Evolutionary conservation across 306 rosid species (phyloP).

Genomic region (Arachis hypogaea): DNA sequence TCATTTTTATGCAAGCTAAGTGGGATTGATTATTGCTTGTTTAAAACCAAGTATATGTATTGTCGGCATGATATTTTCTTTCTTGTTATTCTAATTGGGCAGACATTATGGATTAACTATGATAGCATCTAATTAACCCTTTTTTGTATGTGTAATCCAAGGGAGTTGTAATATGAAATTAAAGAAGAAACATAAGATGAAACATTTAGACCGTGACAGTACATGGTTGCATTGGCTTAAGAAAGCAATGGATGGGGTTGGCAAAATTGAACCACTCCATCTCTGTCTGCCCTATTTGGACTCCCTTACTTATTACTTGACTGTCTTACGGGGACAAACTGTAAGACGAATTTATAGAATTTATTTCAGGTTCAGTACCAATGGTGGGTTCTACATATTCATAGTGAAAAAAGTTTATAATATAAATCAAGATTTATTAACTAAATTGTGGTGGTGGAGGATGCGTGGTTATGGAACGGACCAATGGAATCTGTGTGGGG

Average conservation of each 20-base stretch:
- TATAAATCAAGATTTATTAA: too few relatives aligned
- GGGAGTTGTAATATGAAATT: constrained; percentile 1
- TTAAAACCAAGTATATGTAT: too few relatives aligned
- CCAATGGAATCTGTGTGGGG: constrained; percentile 34
- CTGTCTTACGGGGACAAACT: constrained; percentile 42
- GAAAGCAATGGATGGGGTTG: constrained; percentile 43
- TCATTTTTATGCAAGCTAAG: too few relatives aligned
- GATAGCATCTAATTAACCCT: too few relatives aligned
- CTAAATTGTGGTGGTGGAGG: too few relatives aligned
- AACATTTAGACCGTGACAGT: constrained; percentile 37
- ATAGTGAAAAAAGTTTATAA: neutral
- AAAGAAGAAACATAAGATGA: constrained; percentile 13
- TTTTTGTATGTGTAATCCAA: too few relatives aligned
- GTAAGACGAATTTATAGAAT: constrained; percentile 34
- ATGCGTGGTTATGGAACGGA: neutral
- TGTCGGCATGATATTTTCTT: constrained; percentile 26
- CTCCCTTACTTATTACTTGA: constrained; percentile 43
- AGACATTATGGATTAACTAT: too few relatives aligned
- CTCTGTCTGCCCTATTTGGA: constrained; percentile 32
- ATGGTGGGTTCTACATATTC: constrained; percentile 34
- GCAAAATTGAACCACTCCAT: constrained; percentile 40
- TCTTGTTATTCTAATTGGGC: neutral
- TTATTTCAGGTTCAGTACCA: constrained; percentile 34
- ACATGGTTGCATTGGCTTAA: constrained; percentile 40
- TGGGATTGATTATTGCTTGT: too few relatives aligned